Evolutionary conservation across 1,139 yeast genomes (phyloP).

Genomic region (Magnusiomyces fungicola): DNA sequence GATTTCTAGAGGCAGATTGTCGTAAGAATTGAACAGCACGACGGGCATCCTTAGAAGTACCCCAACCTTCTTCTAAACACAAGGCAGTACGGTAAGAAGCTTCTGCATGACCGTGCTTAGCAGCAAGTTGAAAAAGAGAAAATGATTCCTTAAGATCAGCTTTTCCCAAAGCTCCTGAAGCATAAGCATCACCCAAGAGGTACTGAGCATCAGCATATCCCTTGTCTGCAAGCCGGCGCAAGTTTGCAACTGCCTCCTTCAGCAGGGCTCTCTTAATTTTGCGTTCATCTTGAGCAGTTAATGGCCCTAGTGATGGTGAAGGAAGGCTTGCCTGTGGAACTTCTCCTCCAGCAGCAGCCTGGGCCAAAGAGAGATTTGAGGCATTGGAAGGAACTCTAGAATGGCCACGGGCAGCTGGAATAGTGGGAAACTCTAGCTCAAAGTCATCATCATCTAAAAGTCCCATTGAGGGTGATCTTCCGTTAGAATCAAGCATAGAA

Average conservation of each 20-base stretch:
- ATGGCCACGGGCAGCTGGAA: slow-evolving; percentile 4
- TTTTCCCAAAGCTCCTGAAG: slow-evolving; percentile 80
- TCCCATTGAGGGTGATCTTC: neutral
- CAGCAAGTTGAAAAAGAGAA: slow-evolving; percentile 73
- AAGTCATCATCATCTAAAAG: slow-evolving; percentile 1
- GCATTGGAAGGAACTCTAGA: neutral
- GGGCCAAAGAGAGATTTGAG: slow-evolving; percentile 6
- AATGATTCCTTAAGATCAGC: slow-evolving; percentile 77
- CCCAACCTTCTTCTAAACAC: slow-evolving; percentile 90
- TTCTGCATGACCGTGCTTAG: slow-evolving; percentile 88
- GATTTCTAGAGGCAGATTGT: slow-evolving; percentile 85
- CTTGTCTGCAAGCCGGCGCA: slow-evolving; percentile 66
- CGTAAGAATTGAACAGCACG: slow-evolving; percentile 77
- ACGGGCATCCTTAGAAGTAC: slow-evolving; percentile 82
- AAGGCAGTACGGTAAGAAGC: slow-evolving; percentile 86
- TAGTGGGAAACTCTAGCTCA: slow-evolving; percentile 1
- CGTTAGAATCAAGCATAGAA: neutral
- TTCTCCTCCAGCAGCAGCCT: slow-evolving; percentile 7
- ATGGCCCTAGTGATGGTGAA: slow-evolving; percentile 3
- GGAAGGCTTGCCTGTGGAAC: slow-evolving; percentile 3
- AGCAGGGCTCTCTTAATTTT: slow-evolving; percentile 40
- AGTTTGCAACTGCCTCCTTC: slow-evolving; percentile 67
- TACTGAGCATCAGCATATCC: slow-evolving; percentile 91
- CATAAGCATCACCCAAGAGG: slow-evolving; percentile 76
- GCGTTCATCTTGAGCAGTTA: slow-evolving; percentile 30